These are phyloP conservation scores for Austropuccinia psidii DNA, from an alignment of 1,284 basidiomycete species.

Conservation along the genomic window DNA sequence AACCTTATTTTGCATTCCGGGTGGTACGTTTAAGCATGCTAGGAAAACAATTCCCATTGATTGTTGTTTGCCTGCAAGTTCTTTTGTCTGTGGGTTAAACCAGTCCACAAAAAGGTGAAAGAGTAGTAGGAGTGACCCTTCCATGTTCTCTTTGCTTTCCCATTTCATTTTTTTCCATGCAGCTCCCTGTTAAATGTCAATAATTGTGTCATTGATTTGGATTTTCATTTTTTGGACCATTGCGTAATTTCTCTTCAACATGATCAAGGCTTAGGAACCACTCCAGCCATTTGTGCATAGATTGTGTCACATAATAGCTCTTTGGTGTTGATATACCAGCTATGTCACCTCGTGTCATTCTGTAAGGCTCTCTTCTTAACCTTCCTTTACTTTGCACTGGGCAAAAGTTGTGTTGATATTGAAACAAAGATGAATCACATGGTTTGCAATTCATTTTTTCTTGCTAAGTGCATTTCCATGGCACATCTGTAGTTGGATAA, in stretches of 20 bases:
- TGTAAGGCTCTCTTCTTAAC: too few species aligned
- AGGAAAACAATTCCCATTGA: not conserved
- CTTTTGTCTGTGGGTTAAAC: constrained; percentile 21
- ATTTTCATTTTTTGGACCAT: not conserved
- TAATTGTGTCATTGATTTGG: not conserved
- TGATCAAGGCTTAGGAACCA: not conserved
- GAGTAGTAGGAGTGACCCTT: not conserved
- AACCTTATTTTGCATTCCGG: not conserved
- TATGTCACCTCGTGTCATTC: too few species aligned
- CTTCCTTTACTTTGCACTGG: too few species aligned
- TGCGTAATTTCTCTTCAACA: not conserved
- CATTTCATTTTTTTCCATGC: not conserved
- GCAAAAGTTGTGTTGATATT: too few species aligned
- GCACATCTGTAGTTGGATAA: too few species aligned
- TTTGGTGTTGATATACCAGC: too few species aligned
- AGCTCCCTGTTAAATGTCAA: not conserved
- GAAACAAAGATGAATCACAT: too few species aligned
- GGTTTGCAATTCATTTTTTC: too few species aligned
- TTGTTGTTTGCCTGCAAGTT: not conserved
- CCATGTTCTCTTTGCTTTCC: not conserved
- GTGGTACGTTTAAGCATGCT: constrained; percentile 18
- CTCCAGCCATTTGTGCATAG: not conserved
- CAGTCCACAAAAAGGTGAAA: constrained; percentile 20
- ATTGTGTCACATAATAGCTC: not conserved
- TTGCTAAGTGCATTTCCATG: too few species aligned